These are phyloP conservation scores for Jamesozyma jinghongensis DNA, from an alignment of 805 yeast species.

Conservation along the genomic window DNA sequence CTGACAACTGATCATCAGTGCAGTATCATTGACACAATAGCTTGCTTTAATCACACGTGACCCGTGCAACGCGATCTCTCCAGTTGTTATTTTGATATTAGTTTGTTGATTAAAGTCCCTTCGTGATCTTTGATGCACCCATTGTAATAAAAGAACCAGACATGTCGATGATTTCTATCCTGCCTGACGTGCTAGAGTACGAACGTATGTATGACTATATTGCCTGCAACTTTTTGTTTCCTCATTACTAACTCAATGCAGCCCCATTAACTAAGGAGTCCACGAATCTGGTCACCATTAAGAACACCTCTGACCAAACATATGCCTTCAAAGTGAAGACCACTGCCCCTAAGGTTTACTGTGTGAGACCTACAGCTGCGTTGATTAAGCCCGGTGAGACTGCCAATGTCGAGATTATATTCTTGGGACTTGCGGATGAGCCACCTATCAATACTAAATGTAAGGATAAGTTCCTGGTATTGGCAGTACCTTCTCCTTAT, in stretches of 20 bases:
- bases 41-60: not conserved
- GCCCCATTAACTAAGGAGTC: slow-evolving; percentile 71
- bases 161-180: slow-evolving; percentile 46
- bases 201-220: slow-evolving; percentile 45
- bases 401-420: slow-evolving; percentile 68
- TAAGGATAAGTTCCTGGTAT: slow-evolving; percentile 86
- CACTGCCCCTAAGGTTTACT: slow-evolving; percentile 91
- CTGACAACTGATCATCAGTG: too few species aligned
- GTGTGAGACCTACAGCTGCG: slow-evolving; percentile 94
- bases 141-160: not conserved
- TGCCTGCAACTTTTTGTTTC: not conserved
- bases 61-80: not conserved
- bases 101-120: not conserved
- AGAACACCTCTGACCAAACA: slow-evolving; percentile 49
- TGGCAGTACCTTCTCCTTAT: slow-evolving; percentile 67
- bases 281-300: slow-evolving; percentile 44
- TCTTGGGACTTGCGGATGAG: slow-evolving; percentile 73
- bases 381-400: slow-evolving; percentile 65
- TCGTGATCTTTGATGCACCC: not conserved
- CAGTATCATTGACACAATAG: too few species aligned
- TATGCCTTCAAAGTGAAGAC: slow-evolving; percentile 95
- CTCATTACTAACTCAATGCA: slow-evolving; percentile 16
- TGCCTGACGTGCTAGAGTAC: slow-evolving; percentile 65
- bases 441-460: slow-evolving; percentile 68
- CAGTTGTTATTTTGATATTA: not conserved